A percentile compares a stretch with the other conserved stretches of the same genome.
These are phyloP conservation scores for Tylopilus balloui DNA, from an alignment of 768 basidiomycete genomes.

Conservation along the genomic window DNA sequence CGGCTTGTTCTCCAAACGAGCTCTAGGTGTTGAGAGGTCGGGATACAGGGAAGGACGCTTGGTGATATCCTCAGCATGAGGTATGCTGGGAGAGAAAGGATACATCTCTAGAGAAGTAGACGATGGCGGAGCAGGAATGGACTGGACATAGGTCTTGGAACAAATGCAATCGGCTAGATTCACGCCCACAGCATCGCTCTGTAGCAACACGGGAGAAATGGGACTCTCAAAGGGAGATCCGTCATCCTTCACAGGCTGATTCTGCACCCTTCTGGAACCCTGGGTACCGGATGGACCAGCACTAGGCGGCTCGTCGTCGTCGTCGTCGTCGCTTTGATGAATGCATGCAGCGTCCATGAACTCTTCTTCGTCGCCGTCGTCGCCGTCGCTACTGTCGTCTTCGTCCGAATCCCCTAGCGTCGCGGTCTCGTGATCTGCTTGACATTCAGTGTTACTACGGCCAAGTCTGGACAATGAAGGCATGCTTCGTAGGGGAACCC, in stretches of 20 bases:
- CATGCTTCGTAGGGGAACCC: slow-evolving; percentile 44
- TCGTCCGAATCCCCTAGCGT: slow-evolving; percentile 31
- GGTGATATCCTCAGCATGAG: slow-evolving; percentile 2
- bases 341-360: slow-evolving; percentile 32
- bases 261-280: slow-evolving; percentile 9
- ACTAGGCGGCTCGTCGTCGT: slow-evolving; percentile 28
- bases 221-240: neutral
- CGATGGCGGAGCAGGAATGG: slow-evolving; percentile 3
- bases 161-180: slow-evolving; percentile 3
- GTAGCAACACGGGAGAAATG: slow-evolving; percentile 2
- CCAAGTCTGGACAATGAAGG: slow-evolving; percentile 49
- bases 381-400: slow-evolving; percentile 32
- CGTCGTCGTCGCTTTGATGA: slow-evolving; percentile 38
- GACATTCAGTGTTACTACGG: slow-evolving; percentile 18
- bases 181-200: neutral
- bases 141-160: slow-evolving; percentile 8
- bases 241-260: slow-evolving; percentile 6
- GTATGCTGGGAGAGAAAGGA: slow-evolving; percentile 19
- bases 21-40: slow-evolving; percentile 5
- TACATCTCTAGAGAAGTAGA: slow-evolving; percentile 8
- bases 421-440: slow-evolving; percentile 21
- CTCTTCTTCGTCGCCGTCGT: slow-evolving; percentile 34
- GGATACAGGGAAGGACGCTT: neutral
- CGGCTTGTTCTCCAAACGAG: slow-evolving; percentile 29
- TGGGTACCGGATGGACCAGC: slow-evolving; percentile 14